Percentiles rank a stretch among this genome's conserved stretches.
Conservation (phyloP, 768 basidiomycete species). For the Amanita molliuscula region DNA sequence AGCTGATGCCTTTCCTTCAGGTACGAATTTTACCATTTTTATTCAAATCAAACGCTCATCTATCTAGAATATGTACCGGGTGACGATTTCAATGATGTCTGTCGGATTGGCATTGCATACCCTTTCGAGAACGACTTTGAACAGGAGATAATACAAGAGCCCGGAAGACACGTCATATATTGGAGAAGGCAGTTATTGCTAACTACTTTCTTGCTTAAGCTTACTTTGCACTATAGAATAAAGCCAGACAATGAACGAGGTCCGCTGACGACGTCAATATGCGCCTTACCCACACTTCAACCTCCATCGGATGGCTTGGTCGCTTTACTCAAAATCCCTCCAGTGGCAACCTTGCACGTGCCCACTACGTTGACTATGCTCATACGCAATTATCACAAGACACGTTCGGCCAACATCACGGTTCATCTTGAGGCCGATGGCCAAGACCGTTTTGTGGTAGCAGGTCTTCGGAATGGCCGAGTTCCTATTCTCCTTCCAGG, state of each 20-base stretch:
- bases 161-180: conserved; percentile 47
- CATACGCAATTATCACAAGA: conserved; percentile 56
- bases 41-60: neutral
- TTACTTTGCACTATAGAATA: conserved; percentile 27
- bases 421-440: conserved; percentile 63
- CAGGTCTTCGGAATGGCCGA: conserved; percentile 59
- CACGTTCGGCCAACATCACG: conserved; percentile 56
- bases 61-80: conserved; percentile 49
- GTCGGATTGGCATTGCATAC: conserved; percentile 37
- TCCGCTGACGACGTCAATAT: conserved; percentile 33
- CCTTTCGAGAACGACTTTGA: conserved; percentile 24
- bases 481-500: conserved; percentile 69
- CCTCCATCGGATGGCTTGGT: conserved; percentile 55
- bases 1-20: conserved; percentile 35
- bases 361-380: conserved; percentile 45
- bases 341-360: conserved; percentile 52
- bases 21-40: conserved; percentile 14
- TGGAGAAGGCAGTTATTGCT: conserved; percentile 49
- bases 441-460: conserved; percentile 69
- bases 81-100: conserved; percentile 52
- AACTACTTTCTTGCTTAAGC: conserved; percentile 1
- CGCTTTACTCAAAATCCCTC: conserved; percentile 55
- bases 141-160: conserved; percentile 28
- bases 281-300: conserved; percentile 51
- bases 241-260: conserved; percentile 33